Evolutionary conservation across 352 stramenopile genomes (phyloP), one percentile per base, ranked within the genome.

Genomic region (Phytophthora palmivora): DNA sequence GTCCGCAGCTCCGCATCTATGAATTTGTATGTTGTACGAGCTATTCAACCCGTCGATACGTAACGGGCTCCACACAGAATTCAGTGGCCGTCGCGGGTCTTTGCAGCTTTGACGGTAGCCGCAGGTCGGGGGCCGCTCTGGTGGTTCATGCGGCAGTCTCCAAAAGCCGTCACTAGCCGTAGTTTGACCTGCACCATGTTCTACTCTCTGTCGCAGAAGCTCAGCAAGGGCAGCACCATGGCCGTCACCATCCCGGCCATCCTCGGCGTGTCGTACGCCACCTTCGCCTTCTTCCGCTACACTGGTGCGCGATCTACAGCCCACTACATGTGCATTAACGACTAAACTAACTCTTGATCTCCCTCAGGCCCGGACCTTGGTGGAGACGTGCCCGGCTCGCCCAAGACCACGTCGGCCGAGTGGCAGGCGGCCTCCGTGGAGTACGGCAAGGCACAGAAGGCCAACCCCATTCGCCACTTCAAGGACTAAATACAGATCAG

Each of bases 381-480:
- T 32, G 85, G 85, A 26, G 68, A 57, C 18, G 32, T 70, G 34
- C 76, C 72, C 19, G 79, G 82, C 15, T 59, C 68, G 58, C 85
- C 85, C 43, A 84, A 84, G 65, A 94, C 85, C 26, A 94, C 76
- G 24, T 89, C 82, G 37, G 63, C 74, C n/a, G 85, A 92, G 68
- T 94, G 85, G 85, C 54, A 78, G 64, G 83, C 72, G 12, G 85
- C 85, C 15, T 88, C 83, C 46, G 74, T 89, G 45, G 85, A 91
- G 71, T 92, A 91, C 76, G 79, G 39, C 68, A 82, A 84, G 63
- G 81, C 78, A 51, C 83, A 94, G 71, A 92, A 94, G 66, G 84
- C 82, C 68, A 91, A 94, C 70, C 85, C 85, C 44, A 94, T 94
- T 62, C 78, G 75, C 51, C 79, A 89, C 78, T 92, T 91, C 71